These are phyloP conservation scores for Candida sphagnicola DNA, from an alignment of 805 yeast species.

Conservation along the genomic window DNA sequence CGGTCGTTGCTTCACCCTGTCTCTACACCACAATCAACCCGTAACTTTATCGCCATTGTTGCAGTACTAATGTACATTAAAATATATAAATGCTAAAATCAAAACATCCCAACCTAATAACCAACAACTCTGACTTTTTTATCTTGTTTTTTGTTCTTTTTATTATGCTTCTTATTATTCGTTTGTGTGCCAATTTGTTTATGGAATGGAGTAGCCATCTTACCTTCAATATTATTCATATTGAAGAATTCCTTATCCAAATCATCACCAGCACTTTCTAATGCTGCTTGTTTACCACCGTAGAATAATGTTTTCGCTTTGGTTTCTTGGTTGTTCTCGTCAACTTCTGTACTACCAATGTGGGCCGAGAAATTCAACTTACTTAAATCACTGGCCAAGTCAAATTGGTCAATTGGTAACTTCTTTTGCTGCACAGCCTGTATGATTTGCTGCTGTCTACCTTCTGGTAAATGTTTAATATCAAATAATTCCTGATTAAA, in stretches of 20 bases:
- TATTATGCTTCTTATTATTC: slow-evolving; percentile 58
- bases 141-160: slow-evolving; percentile 68
- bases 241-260: slow-evolving; percentile 83
- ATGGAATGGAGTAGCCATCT: slow-evolving; percentile 72
- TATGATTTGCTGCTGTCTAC: slow-evolving; percentile 67
- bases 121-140: slow-evolving; percentile 38
- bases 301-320: slow-evolving; percentile 51
- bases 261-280: slow-evolving; percentile 74
- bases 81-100: slow-evolving; percentile 3
- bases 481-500: slow-evolving; percentile 78
- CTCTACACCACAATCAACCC: no score
- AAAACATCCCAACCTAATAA: slow-evolving; percentile 11
- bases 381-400: slow-evolving; percentile 64
- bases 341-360: slow-evolving; percentile 39
- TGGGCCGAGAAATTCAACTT: slow-evolving; percentile 79
- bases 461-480: slow-evolving; percentile 60
- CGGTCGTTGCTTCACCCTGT: no score
- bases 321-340: slow-evolving; percentile 13
- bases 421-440: slow-evolving; percentile 60
- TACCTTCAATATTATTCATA: slow-evolving; percentile 61
- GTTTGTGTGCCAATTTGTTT: slow-evolving; percentile 27
- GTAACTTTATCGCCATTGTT: no score
- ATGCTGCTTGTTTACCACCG: slow-evolving; percentile 81
- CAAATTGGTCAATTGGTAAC: slow-evolving; percentile 47
- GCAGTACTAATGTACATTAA: not conserved